phyloP scores from a whole-genome alignment of 2,329 filamentous ascomycete species.

The Arthrobotrys entomopaga region DNA sequence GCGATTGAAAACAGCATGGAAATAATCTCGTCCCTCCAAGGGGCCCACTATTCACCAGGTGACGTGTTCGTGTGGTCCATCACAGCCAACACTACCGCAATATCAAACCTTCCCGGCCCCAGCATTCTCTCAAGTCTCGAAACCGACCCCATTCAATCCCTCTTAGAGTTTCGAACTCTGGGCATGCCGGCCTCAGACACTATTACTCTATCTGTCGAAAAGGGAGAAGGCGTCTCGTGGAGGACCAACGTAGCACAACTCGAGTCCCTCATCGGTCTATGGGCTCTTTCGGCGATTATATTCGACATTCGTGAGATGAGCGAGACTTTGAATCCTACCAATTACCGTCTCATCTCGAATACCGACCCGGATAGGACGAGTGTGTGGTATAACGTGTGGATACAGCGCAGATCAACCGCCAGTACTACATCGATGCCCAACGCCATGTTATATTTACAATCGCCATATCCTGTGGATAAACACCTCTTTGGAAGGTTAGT shows the following conservation, averaged over 20 bases:
- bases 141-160: not conserved
- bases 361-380: conserved; percentile 18
- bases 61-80: conserved; percentile 25
- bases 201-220: conserved; percentile 13
- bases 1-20: conserved; percentile 43
- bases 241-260: conserved; percentile 16
- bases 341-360: conserved; percentile 32
- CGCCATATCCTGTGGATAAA: conserved; percentile 15
- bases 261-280: conserved; percentile 35
- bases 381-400: conserved; percentile 35
- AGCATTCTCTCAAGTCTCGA: conserved; percentile 16
- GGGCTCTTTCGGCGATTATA: conserved; percentile 38
- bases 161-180: not conserved
- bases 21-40: conserved; percentile 7
- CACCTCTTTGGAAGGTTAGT: conserved; percentile 30
- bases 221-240: conserved; percentile 27
- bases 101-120: conserved; percentile 9
- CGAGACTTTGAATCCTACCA: conserved; percentile 2
- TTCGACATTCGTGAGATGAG: conserved; percentile 16
- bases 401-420: conserved; percentile 22
- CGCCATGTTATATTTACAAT: conserved; percentile 7
- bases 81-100: conserved; percentile 5
- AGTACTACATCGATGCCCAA: not conserved
- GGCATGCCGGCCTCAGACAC: conserved; percentile 9
- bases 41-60: not conserved